Evolutionary conservation across 192 early-diverging fungal genomes (phyloP).

Genomic region (Rhizophagus clarus): DNA sequence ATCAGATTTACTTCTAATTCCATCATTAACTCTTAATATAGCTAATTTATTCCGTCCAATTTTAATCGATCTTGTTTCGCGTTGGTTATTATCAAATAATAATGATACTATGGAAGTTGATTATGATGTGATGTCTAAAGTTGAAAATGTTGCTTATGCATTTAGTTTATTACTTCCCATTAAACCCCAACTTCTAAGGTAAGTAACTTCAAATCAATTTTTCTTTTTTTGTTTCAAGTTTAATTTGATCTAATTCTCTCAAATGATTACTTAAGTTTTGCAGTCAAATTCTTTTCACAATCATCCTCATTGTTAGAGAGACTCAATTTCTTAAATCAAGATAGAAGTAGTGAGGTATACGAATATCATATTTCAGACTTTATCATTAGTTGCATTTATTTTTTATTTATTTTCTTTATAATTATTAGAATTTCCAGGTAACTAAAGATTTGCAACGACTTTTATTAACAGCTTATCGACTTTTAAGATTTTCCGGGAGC

Average conservation of each 20-base stretch:
- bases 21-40: constrained; percentile 39
- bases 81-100: constrained; percentile 58
- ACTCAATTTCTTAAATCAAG: constrained; percentile 17
- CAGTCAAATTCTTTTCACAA: constrained; percentile 57
- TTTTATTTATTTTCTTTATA: background rate
- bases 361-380: background rate
- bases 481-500: constrained; percentile 49
- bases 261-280: constrained; percentile 42
- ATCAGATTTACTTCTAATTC: constrained; percentile 26
- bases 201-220: constrained; percentile 18
- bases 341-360: background rate
- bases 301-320: constrained; percentile 54
- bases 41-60: constrained; percentile 69
- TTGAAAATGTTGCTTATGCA: constrained; percentile 48
- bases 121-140: constrained; percentile 43
- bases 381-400: background rate
- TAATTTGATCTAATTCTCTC: constrained; percentile 17
- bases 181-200: constrained; percentile 72
- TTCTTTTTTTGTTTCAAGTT: constrained; percentile 26
- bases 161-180: constrained; percentile 63
- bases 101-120: constrained; percentile 30
- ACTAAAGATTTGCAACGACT: constrained; percentile 43
- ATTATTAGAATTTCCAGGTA: constrained; percentile 31
- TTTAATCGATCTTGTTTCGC: constrained; percentile 77
- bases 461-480: constrained; percentile 53